Evolutionary conservation across 148 eudicot species (phyloP).

Genomic region (Vaccinium darrowii): DNA sequence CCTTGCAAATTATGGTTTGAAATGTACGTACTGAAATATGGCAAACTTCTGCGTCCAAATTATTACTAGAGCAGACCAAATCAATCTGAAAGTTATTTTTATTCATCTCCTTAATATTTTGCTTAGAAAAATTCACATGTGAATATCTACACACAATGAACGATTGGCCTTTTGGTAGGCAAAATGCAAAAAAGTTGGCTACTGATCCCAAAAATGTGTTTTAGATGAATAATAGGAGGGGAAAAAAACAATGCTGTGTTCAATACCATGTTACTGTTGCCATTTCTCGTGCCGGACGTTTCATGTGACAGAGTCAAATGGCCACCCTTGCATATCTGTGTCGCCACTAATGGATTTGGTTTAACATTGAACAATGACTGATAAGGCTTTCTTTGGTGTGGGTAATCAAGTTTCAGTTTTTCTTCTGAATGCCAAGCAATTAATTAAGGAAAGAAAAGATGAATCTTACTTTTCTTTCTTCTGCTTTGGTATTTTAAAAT

Average conservation of each 20-base stretch:
- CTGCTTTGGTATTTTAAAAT: background rate
- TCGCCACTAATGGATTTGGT: background rate
- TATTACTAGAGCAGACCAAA: background rate
- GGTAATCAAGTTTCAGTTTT: background rate
- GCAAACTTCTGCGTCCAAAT: background rate
- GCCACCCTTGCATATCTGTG: background rate
- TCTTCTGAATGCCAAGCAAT: background rate
- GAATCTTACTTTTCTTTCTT: background rate
- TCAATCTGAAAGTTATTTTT: background rate
- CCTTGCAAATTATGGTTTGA: background rate
- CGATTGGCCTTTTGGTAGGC: background rate
- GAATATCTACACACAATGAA: background rate
- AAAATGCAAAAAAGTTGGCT: background rate
- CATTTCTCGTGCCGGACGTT: background rate
- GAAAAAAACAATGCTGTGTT: background rate
- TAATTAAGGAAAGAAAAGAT: background rate
- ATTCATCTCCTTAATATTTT: background rate
- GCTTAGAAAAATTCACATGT: background rate
- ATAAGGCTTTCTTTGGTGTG: background rate
- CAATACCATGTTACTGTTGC: background rate
- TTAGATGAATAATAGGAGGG: background rate
- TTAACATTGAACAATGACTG: background rate
- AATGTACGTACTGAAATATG: background rate
- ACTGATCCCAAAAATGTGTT: background rate
- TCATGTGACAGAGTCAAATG: background rate